A percentile compares a stretch with the other conserved stretches of the same genome.
Evolutionary conservation across 129 eudicot genomes (phyloP).

Genomic region (Flaveria ramosissima): DNA sequence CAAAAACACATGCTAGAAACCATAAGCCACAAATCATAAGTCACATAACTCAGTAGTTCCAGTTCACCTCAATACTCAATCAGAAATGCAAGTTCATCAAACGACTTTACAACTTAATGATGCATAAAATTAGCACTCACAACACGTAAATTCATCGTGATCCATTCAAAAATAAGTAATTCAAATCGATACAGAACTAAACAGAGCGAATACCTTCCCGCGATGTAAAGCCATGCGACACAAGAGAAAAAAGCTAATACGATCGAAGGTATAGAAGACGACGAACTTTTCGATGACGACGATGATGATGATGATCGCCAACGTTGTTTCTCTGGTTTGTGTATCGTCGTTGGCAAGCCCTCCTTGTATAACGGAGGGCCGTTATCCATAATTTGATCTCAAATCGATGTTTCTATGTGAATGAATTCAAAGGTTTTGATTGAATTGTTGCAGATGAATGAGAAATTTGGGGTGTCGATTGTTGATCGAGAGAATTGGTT

Average conservation of each 20-base stretch:
- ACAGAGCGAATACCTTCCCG: slow-evolving; percentile 52
- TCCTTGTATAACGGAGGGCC: slow-evolving; percentile 39
- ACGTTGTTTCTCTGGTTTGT: slow-evolving; percentile 41
- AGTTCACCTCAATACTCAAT: background rate
- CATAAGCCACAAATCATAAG: too few relatives aligned
- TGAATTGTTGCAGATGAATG: slow-evolving; percentile 14
- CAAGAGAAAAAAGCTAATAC: slow-evolving; percentile 67
- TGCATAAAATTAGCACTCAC: too few relatives aligned
- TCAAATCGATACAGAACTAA: background rate
- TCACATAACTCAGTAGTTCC: background rate
- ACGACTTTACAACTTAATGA: too few relatives aligned
- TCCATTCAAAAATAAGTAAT: too few relatives aligned
- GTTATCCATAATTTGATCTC: slow-evolving; percentile 38
- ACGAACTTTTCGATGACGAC: slow-evolving; percentile 36
- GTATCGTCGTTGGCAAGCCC: slow-evolving; percentile 45
- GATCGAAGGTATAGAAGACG: slow-evolving; percentile 48
- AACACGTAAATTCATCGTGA: too few relatives aligned
- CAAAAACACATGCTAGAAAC: too few relatives aligned
- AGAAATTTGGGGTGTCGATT: background rate
- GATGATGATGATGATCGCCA: slow-evolving; percentile 45
- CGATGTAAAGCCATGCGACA: slow-evolving; percentile 79
- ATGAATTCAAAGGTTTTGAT: background rate
- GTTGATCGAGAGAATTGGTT: background rate
- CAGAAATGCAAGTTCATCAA: too few relatives aligned
- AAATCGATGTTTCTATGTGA: slow-evolving; percentile 15